A percentile compares a stretch with the other conserved stretches of the same genome.
Conservation (phyloP, 1,139 yeast species). For the Candida mesenterica region DNA sequence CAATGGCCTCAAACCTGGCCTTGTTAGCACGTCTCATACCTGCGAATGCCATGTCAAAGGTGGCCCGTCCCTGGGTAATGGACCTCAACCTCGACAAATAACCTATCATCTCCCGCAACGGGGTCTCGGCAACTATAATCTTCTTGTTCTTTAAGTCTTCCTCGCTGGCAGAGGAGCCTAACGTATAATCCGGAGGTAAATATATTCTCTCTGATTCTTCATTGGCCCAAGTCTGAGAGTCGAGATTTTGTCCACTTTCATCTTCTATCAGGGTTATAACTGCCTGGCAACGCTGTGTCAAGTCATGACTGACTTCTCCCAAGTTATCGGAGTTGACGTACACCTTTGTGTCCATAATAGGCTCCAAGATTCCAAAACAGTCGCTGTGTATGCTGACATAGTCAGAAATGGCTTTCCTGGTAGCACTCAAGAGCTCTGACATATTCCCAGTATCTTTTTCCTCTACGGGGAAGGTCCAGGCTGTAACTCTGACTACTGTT, state of each 20-base stretch:
- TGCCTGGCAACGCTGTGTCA: constrained; percentile 67
- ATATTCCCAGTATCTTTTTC: constrained; percentile 29
- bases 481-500: constrained; percentile 48
- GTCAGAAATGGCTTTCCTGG: constrained; percentile 33
- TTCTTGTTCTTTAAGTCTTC: constrained; percentile 41
- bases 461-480: constrained; percentile 58
- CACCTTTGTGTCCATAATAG: constrained; percentile 78
- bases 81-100: constrained; percentile 76
- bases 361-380: constrained; percentile 68
- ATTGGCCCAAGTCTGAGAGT: constrained; percentile 42
- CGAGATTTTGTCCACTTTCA: constrained; percentile 43
- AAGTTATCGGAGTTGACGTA: constrained; percentile 67
- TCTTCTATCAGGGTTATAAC: constrained; percentile 64
- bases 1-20: constrained; percentile 40
- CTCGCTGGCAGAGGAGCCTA: constrained; percentile 12
- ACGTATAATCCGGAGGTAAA: constrained; percentile 60
- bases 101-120: constrained; percentile 87
- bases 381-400: constrained; percentile 31
- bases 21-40: constrained; percentile 65
- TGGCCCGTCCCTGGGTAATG: constrained; percentile 86
- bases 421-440: constrained; percentile 28
- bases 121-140: constrained; percentile 71
- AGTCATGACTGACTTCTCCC: constrained; percentile 83
- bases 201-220: constrained; percentile 52
- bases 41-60: constrained; percentile 72